Percentiles rank a stretch among this genome's conserved stretches.
Evolutionary conservation across 331 rosid genomes (phyloP).

Genomic region (Rosa hybrid): DNA sequence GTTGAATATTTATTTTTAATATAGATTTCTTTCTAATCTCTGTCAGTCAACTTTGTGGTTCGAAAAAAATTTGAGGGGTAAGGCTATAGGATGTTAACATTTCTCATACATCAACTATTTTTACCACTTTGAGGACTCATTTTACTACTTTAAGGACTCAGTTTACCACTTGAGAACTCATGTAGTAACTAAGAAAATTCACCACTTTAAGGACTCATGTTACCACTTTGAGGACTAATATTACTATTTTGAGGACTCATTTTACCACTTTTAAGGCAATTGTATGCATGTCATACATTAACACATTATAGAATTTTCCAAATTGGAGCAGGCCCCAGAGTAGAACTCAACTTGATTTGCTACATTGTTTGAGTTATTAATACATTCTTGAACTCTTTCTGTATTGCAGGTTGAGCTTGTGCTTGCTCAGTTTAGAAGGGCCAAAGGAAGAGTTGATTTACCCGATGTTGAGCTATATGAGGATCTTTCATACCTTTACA

Average conservation of each 20-base stretch:
- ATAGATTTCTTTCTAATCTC: not conserved
- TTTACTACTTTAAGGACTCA: no score
- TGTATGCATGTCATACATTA: no score
- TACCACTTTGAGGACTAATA: no score
- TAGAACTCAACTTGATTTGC: not conserved
- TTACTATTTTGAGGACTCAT: no score
- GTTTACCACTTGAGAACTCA: no score
- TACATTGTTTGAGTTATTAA: not conserved
- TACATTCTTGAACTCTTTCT: conserved; percentile 24
- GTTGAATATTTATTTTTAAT: not conserved
- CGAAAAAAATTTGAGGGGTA: not conserved
- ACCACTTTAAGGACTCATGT: no score
- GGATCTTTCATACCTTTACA: conserved; percentile 61
- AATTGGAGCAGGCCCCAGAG: not conserved
- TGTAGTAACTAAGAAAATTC: no score
- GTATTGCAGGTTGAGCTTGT: conserved; percentile 84
- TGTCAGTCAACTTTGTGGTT: not conserved
- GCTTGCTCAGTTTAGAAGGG: conserved; percentile 89
- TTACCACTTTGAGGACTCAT: no score
- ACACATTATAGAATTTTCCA: no score
- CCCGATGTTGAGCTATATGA: conserved; percentile 67
- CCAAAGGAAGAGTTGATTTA: conserved; percentile 73
- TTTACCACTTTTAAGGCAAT: no score
- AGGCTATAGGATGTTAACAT: no score
- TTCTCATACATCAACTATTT: no score